A percentile compares a stretch with the other conserved stretches of the same genome.
Evolutionary conservation across 1,139 yeast genomes (phyloP).

Genomic region (Spathaspora sp.): DNA sequence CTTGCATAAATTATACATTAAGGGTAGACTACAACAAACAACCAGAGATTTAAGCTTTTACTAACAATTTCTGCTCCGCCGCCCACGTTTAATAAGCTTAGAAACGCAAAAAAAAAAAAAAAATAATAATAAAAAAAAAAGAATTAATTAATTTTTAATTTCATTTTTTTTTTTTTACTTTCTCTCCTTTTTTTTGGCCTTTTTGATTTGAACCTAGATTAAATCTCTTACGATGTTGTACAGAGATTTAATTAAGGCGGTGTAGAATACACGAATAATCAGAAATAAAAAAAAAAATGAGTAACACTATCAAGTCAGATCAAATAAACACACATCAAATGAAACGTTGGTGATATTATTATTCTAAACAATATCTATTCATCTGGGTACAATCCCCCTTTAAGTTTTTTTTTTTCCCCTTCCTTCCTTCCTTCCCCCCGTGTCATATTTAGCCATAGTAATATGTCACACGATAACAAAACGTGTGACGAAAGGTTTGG

Average conservation of each 20-base stretch:
- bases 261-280: too few relatives aligned
- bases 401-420: too few relatives aligned
- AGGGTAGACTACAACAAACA: background rate
- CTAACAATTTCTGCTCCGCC: background rate
- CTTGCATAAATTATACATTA: background rate
- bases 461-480: slow-evolving; percentile 1
- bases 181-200: background rate
- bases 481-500: background rate
- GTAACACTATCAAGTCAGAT: background rate
- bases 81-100: slow-evolving; percentile 1
- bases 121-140: background rate
- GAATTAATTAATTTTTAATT: background rate
- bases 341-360: background rate
- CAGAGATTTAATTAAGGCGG: background rate
- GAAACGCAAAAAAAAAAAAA: background rate
- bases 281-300: too few relatives aligned
- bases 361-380: background rate
- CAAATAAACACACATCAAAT: background rate
- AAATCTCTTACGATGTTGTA: background rate
- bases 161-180: background rate
- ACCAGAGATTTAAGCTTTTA: background rate
- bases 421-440: background rate
- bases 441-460: background rate
- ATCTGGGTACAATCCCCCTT: background rate
- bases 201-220: background rate